Evolutionary conservation across 2,329 filamentous ascomycete species (phyloP).

Genomic region (Annulohypoxylon truncatum): DNA sequence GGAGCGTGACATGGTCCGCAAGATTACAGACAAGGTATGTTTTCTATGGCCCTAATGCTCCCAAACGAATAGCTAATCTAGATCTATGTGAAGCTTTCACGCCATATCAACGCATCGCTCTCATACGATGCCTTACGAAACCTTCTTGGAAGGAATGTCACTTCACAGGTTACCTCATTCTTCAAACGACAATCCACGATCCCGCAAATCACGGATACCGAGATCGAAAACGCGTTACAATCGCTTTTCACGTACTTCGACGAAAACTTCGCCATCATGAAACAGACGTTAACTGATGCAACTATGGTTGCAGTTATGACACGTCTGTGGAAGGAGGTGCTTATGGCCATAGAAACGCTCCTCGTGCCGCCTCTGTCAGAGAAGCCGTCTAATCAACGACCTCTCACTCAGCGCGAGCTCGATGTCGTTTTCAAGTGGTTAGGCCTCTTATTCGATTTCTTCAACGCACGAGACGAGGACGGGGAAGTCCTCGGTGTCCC

Average conservation of each 20-base stretch:
- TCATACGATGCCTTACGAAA: constrained; percentile 83
- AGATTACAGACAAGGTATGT: constrained; percentile 94
- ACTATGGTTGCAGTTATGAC: constrained; percentile 99
- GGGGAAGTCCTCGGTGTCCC: constrained; percentile 88
- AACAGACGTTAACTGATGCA: constrained; percentile 90
- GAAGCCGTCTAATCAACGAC: constrained; percentile 87
- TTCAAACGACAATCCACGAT: constrained; percentile 65
- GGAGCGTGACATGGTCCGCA: constrained; percentile 97
- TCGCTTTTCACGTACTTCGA: constrained; percentile 95
- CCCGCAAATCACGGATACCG: constrained; percentile 72
- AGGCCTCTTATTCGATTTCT: constrained; percentile 90
- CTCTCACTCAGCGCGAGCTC: constrained; percentile 86
- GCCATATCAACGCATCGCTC: constrained; percentile 90
- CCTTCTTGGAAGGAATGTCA: constrained; percentile 77
- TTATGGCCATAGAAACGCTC: constrained; percentile 89
- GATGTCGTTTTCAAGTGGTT: constrained; percentile 97
- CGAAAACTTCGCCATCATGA: constrained; percentile 99
- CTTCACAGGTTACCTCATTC: constrained; percentile 59
- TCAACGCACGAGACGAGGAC: constrained; percentile 90
- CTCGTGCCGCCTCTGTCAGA: constrained; percentile 95
- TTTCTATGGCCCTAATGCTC: neutral
- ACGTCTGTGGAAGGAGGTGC: constrained; percentile 95
- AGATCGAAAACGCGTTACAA: constrained; percentile 83
- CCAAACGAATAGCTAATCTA: constrained; percentile 27
- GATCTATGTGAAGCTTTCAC: constrained; percentile 72